A percentile compares a stretch with the other conserved stretches of the same genome.
Conservation (phyloP, 148 eudicot genomes). For the Dianthus caryophyllus region DNA sequence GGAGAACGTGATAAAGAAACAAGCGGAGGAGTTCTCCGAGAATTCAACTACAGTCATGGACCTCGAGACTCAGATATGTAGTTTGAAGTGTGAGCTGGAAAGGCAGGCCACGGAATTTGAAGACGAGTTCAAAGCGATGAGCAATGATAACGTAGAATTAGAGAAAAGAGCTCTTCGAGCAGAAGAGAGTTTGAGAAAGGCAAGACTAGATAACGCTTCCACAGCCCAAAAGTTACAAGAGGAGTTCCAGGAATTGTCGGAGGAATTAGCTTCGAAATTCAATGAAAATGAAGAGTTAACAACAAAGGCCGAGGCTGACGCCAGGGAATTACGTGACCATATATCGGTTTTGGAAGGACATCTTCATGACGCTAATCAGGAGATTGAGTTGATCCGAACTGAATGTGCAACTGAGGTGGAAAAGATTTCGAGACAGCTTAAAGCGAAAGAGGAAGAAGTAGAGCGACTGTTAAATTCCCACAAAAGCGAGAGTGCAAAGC, state of each 20-base stretch:
- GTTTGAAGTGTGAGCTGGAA: constrained; percentile 59
- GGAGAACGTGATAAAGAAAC: constrained; percentile 50
- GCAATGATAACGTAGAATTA: constrained; percentile 41
- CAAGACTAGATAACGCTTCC: constrained; percentile 41
- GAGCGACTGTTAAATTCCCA: constrained; percentile 38
- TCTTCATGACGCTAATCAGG: constrained; percentile 52
- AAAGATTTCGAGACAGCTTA: constrained; percentile 37
- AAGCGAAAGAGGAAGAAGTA: constrained; percentile 35
- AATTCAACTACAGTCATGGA: constrained; percentile 40
- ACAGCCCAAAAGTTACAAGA: constrained; percentile 62
- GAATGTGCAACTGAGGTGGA: constrained; percentile 36
- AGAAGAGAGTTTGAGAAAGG: constrained; percentile 64
- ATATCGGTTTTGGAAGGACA: constrained; percentile 42
- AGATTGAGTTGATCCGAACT: constrained; percentile 40
- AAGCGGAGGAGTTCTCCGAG: constrained; percentile 53
- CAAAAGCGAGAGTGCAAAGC: constrained; percentile 31
- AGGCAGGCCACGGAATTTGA: constrained; percentile 54
- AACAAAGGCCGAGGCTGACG: constrained; percentile 44
- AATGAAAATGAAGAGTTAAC: constrained; percentile 63
- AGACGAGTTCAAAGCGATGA: constrained; percentile 44
- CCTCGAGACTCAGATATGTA: constrained; percentile 52
- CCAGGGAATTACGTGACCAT: constrained; percentile 44
- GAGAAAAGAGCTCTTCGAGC: constrained; percentile 66
- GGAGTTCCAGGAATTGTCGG: constrained; percentile 53
- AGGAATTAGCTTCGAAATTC: constrained; percentile 53